Percentiles rank a stretch among this genome's conserved stretches.
Evolutionary conservation across 2,329 filamentous ascomycete genomes (phyloP).

Genomic region (Xylaria sp.): DNA sequence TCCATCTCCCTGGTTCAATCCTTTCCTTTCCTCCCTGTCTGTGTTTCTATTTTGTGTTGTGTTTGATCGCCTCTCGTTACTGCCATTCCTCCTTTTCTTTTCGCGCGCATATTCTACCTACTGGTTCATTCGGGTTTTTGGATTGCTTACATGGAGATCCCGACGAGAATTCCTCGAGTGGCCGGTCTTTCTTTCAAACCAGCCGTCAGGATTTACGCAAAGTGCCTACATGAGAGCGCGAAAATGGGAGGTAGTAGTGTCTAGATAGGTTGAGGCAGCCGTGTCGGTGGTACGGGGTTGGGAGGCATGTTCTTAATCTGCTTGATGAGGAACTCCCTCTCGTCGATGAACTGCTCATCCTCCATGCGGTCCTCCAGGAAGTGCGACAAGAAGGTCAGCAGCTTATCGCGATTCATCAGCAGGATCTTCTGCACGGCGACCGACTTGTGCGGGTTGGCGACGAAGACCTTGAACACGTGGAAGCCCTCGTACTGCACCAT

Average conservation of each 20-base stretch:
- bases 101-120: neutral
- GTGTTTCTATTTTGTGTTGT: neutral
- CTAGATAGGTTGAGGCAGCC: slow-evolving; percentile 32
- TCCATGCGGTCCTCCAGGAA: slow-evolving; percentile 94
- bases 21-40: neutral
- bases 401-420: slow-evolving; percentile 89
- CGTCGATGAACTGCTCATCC: slow-evolving; percentile 97
- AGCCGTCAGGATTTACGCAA: neutral
- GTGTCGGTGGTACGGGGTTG: slow-evolving; percentile 49
- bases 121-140: neutral
- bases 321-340: slow-evolving; percentile 94
- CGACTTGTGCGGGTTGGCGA: slow-evolving; percentile 98
- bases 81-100: neutral
- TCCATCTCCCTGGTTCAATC: neutral
- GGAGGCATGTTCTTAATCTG: slow-evolving; percentile 72
- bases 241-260: neutral
- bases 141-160: neutral
- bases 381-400: slow-evolving; percentile 80
- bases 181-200: neutral
- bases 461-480: slow-evolving; percentile 99
- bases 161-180: neutral
- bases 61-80: neutral
- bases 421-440: slow-evolving; percentile 90
- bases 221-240: neutral
- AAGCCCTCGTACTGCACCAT: slow-evolving; percentile 99